These are phyloP conservation scores for Monosporascus sp. DNA, from an alignment of 2,329 filamentous ascomycete genomes.

Conservation along the genomic window DNA sequence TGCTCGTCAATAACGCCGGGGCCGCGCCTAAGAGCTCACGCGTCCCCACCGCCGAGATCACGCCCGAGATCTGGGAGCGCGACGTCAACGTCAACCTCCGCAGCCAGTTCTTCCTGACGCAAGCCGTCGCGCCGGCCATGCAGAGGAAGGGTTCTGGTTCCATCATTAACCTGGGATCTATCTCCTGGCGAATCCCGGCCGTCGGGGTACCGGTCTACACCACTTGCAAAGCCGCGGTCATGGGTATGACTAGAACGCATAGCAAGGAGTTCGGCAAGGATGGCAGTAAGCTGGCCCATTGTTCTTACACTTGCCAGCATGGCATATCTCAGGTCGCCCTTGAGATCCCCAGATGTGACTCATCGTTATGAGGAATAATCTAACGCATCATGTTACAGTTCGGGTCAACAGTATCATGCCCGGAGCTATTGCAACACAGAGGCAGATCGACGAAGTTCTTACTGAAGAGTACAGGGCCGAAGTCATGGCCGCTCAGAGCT, in stretches of 20 bases:
- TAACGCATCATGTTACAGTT: conserved; percentile 6
- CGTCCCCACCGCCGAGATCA: conserved; percentile 29
- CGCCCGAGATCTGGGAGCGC: conserved; percentile 34
- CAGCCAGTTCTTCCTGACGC: conserved; percentile 38
- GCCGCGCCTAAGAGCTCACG: conserved; percentile 18
- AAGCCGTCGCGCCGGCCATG: conserved; percentile 32
- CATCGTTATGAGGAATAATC: too few species aligned
- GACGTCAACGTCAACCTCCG: conserved; percentile 40
- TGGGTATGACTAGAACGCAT: conserved; percentile 33
- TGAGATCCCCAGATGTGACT: background rate
- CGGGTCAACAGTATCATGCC: conserved; percentile 46
- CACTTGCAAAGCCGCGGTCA: conserved; percentile 32
- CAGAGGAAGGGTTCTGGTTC: conserved; percentile 21
- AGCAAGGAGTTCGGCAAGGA: conserved; percentile 30
- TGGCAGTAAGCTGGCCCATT: conserved; percentile 10
- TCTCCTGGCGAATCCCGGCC: conserved; percentile 31
- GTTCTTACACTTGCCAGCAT: background rate
- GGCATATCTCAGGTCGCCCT: background rate
- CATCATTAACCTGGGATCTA: conserved; percentile 36
- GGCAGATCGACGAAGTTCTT: conserved; percentile 37
- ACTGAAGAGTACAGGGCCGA: conserved; percentile 33
- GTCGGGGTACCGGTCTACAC: conserved; percentile 28
- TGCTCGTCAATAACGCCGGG: conserved; percentile 33
- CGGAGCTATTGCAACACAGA: conserved; percentile 39
- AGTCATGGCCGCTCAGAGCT: conserved; percentile 34